Conservation (phyloP, 2,329 filamentous ascomycete species). For the Cordyceps fumosorosea region DNA sequence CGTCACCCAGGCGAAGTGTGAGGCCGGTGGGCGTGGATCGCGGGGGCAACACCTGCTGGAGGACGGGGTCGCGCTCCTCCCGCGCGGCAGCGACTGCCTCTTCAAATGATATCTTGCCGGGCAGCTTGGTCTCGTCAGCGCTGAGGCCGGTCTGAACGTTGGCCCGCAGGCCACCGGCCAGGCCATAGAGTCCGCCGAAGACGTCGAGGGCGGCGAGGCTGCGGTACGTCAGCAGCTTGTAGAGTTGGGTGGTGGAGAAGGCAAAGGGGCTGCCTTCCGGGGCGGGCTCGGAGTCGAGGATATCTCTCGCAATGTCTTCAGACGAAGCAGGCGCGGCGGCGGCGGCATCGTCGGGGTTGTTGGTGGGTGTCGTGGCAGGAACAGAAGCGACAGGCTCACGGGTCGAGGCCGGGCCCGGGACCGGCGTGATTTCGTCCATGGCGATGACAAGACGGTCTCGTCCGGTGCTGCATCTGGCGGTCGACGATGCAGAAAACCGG, state of each 20-base stretch:
- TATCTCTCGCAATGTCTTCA: constrained; percentile 17
- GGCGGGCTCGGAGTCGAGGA: constrained; percentile 22
- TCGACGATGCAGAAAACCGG: not conserved
- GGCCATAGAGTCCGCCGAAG: constrained; percentile 47
- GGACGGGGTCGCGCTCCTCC: constrained; percentile 23
- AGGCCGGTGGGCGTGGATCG: constrained; percentile 19
- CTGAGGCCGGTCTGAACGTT: constrained; percentile 42
- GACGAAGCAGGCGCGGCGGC: not conserved
- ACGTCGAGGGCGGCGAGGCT: constrained; percentile 41
- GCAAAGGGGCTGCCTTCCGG: constrained; percentile 35
- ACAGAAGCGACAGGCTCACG: constrained; percentile 2
- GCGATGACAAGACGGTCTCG: constrained; percentile 14
- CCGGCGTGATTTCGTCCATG: constrained; percentile 26
- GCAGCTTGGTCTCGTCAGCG: constrained; percentile 40
- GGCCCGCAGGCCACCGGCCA: constrained; percentile 44
- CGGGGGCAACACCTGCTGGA: constrained; percentile 13
- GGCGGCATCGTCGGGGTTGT: not conserved
- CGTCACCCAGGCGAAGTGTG: constrained; percentile 25
- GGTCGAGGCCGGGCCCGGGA: constrained; percentile 8
- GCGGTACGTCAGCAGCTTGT: constrained; percentile 46
- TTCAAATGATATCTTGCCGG: constrained; percentile 40
- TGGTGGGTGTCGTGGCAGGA: not conserved
- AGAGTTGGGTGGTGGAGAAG: constrained; percentile 47
- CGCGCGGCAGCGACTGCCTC: constrained; percentile 39
- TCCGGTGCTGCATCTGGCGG: constrained; percentile 15